These are phyloP conservation scores for Nicotiana undulata DNA, from an alignment of 257 asterid species.

Conservation along the genomic window DNA sequence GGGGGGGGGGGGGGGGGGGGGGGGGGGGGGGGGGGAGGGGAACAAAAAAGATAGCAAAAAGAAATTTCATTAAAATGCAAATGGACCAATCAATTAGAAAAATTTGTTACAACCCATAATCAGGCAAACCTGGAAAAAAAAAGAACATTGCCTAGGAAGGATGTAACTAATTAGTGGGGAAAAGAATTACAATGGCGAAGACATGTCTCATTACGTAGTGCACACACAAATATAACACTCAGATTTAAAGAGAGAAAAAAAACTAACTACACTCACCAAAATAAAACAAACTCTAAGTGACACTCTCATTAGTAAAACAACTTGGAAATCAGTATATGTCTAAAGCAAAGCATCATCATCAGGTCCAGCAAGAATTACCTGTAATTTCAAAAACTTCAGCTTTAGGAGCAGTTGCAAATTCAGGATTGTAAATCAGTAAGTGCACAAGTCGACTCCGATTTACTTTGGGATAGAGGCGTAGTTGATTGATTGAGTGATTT, in stretches of 20 bases:
- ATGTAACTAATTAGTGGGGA: conserved; percentile 30
- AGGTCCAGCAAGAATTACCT: conserved; percentile 95
- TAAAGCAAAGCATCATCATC: conserved; percentile 86
- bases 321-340: conserved; percentile 31
- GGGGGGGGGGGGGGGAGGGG: no score
- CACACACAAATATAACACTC: conserved; percentile 19
- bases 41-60: no score
- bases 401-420: neutral
- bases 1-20: no score
- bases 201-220: conserved; percentile 23
- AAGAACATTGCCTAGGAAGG: conserved; percentile 56
- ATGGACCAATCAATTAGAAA: conserved; percentile 34
- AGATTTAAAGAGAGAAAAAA: conserved; percentile 22
- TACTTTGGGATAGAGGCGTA: neutral
- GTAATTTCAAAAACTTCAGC: neutral
- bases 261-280: neutral
- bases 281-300: neutral
- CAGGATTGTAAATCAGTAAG: neutral
- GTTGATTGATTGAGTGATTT: neutral
- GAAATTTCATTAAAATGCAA: neutral
- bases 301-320: conserved; percentile 19
- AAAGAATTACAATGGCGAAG: conserved; percentile 17
- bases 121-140: conserved; percentile 59
- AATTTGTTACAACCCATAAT: conserved; percentile 50
- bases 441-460: neutral